These are phyloP conservation scores for Goffeauzyma gilvescens DNA, from an alignment of 768 basidiomycete species.

Conservation along the genomic window DNA sequence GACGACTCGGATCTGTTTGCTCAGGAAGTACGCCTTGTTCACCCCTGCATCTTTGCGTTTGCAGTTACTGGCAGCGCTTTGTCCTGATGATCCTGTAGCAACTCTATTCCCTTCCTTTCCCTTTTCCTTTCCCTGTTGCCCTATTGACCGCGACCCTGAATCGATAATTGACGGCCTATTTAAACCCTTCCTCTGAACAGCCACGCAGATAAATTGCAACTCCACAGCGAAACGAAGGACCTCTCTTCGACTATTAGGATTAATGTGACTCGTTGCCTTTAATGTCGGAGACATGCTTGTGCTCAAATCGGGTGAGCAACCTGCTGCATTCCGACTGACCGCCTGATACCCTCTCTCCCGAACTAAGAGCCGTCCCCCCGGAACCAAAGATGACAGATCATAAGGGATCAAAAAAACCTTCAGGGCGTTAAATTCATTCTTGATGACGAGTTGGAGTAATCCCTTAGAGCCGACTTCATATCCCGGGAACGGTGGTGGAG, in stretches of 20 bases:
- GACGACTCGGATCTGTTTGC: conserved; percentile 23
- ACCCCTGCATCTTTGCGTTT: no score
- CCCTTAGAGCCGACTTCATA: conserved; percentile 21
- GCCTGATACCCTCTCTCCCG: conserved; percentile 20
- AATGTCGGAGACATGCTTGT: no score
- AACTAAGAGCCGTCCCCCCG: conserved; percentile 21
- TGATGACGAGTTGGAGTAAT: conserved; percentile 26
- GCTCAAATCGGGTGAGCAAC: no score
- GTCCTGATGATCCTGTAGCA: no score
- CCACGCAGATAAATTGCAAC: conserved; percentile 23
- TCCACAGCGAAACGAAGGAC: conserved; percentile 24
- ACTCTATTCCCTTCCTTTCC: no score
- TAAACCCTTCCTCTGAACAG: conserved; percentile 5
- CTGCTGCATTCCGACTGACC: background rate
- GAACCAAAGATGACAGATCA: conserved; percentile 17
- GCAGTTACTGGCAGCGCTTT: no score
- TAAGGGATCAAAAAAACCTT: conserved; percentile 28
- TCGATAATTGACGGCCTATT: no score
- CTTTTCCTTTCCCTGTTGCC: no score
- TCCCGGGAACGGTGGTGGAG: conserved; percentile 20
- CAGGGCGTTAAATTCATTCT: conserved; percentile 16
- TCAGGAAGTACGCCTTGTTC: conserved; percentile 20
- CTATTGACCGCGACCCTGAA: no score
- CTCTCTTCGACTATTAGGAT: no score
- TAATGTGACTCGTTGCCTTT: no score